Percentiles rank a stretch among this genome's conserved stretches.
Evolutionary conservation across 768 basidiomycete species (phyloP).

Genomic region (Leccinum broughii): DNA sequence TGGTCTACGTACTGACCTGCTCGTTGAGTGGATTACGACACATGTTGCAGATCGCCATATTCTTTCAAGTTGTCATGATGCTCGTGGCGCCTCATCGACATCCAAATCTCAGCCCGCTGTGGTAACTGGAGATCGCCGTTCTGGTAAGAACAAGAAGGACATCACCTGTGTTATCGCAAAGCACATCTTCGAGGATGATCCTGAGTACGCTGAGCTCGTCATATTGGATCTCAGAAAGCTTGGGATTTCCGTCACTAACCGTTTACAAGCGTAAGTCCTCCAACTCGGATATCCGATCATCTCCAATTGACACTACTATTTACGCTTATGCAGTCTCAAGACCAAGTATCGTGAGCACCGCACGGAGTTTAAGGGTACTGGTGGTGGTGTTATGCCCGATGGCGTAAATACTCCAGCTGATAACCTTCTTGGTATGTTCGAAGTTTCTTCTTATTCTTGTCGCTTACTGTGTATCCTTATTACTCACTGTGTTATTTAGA

Average conservation of each 20-base stretch:
- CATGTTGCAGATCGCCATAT: too few species aligned
- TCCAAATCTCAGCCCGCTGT: too few species aligned
- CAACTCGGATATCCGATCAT: not conserved
- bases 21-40: too few species aligned
- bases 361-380: not conserved
- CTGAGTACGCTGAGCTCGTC: too few species aligned
- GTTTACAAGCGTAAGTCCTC: not conserved
- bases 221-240: not conserved
- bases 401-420: not conserved
- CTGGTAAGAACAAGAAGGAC: not conserved
- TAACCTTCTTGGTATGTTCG: not conserved
- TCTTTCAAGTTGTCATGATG: too few species aligned
- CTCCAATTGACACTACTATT: not conserved
- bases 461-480: not conserved
- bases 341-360: not conserved
- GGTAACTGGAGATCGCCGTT: not conserved
- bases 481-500: not conserved
- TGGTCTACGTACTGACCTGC: too few species aligned
- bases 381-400: not conserved
- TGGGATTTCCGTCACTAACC: not conserved
- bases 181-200: not conserved
- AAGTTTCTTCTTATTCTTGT: not conserved
- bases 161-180: not conserved
- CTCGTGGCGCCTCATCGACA: too few species aligned
- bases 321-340: not conserved